Base-by-base conservation (phyloP, 2,329 filamentous ascomycete species). In the Amphichorda felina region DNA sequence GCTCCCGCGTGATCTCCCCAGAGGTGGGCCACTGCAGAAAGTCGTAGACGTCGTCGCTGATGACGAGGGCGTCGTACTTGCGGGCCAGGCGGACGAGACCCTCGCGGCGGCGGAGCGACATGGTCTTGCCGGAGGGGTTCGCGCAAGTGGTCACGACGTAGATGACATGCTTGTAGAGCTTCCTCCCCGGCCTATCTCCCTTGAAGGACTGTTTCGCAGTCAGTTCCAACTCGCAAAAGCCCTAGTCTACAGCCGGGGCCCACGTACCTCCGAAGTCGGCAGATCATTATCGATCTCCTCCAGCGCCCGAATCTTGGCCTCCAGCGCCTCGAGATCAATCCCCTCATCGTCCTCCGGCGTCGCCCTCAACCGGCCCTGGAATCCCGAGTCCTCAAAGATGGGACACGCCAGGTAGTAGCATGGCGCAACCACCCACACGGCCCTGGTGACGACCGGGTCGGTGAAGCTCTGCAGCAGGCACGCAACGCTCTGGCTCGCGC, bases 31-130 rank as follows among this genome's bases (percentile, higher is more conserved):
- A 95, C 52, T 88, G 82, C 5, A 96, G 66, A 44, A 89, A 81
- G 54, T 96, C 89, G 53, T 98, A 98, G 8, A 96, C 87, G 54
- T 98, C 91, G 59, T 96, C 89, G 33, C 75, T 75, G 19, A 95
- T 68, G 37, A 95, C 59, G n/a, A 96, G 68, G 6, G 84, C 85
- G 53, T 96, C 79, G 53, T 81, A 75, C 39, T 77, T 66, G 38
- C 89, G 71, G 1, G 89, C 89, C 6, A 95, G 58, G n/a, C 64
- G 62, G 17, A 96, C 76, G 4, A 96, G 68, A 9, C 64, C 64
- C 42, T 77, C 61, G 4, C 91, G 72, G 19, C 81, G 72, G 14
- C 58, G 53, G 4, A 86, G 56, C 11, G 79, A 76, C 78, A 93
- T 89, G 3, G 84, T 87, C 50, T 80, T 81, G 21, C 81, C 85